These are phyloP conservation scores for Lepidium sativum DNA, from an alignment of 345 rosid genomes.

Conservation along the genomic window DNA sequence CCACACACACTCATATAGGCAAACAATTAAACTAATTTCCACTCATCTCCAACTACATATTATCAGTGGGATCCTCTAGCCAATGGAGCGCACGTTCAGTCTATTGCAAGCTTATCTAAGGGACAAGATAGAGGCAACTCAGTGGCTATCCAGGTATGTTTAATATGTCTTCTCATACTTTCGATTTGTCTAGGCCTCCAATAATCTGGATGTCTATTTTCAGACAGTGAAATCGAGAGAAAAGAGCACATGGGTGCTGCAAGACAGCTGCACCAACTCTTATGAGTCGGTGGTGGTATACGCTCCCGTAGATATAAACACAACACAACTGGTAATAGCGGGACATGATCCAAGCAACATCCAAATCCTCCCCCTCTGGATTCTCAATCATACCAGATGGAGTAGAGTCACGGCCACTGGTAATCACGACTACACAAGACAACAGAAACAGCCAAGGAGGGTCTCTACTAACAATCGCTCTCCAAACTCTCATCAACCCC, in stretches of 20 bases:
- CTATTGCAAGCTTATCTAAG: slow-evolving; percentile 71
- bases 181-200: not conserved
- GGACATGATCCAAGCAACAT: slow-evolving; percentile 91
- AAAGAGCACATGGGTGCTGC: slow-evolving; percentile 66
- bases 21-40: not conserved
- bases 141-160: slow-evolving; percentile 62
- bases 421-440: slow-evolving; percentile 74
- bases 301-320: slow-evolving; percentile 70
- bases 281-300: slow-evolving; percentile 80
- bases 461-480: slow-evolving; percentile 71
- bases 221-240: slow-evolving; percentile 80
- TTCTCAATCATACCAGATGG: slow-evolving; percentile 93
- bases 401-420: slow-evolving; percentile 73
- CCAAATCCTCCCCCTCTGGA: slow-evolving; percentile 81
- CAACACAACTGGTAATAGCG: slow-evolving; percentile 72
- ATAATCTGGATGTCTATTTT: not conserved
- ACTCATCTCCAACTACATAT: not conserved
- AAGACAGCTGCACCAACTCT: slow-evolving; percentile 77
- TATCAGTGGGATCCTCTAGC: slow-evolving; percentile 86
- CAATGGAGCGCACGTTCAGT: slow-evolving; percentile 55
- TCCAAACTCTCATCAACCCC: slow-evolving; percentile 56
- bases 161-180: not conserved
- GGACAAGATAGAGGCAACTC: slow-evolving; percentile 96
- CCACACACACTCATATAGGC: not conserved
- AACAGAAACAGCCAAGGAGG: slow-evolving; percentile 83